A percentile compares a stretch with the other conserved stretches of the same genome.
Evolutionary conservation across 257 asterid species (phyloP).

Genomic region (Dorcoceras hygrometricum): DNA sequence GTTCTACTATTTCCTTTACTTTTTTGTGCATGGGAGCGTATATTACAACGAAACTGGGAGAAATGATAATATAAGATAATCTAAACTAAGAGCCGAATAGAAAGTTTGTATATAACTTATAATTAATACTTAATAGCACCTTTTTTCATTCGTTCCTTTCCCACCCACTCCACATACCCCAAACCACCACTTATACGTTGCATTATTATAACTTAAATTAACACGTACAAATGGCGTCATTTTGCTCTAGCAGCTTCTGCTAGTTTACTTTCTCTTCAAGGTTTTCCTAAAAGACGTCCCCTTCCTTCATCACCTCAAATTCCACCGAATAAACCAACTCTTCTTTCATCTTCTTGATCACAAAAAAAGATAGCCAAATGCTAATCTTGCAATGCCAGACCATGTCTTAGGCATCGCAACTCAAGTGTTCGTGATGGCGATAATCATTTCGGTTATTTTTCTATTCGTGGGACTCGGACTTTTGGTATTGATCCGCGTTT

Average conservation of each 20-base stretch:
- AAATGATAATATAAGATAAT: not conserved
- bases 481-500: constrained; percentile 52
- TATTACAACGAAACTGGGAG: constrained; percentile 15
- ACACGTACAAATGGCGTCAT: constrained; percentile 11
- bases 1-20: not conserved
- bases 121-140: constrained; percentile 17
- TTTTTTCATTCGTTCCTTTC: constrained; percentile 1
- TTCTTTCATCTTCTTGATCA: not conserved
- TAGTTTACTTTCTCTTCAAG: constrained; percentile 2
- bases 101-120: not conserved
- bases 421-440: constrained; percentile 38
- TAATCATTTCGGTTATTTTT: constrained; percentile 42
- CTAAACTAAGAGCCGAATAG: not conserved
- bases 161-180: constrained; percentile 55
- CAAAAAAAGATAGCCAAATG: constrained; percentile 7
- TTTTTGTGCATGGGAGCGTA: constrained; percentile 20
- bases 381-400: constrained; percentile 23
- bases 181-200: constrained; percentile 29
- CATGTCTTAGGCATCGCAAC: constrained; percentile 30
- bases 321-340: constrained; percentile 1
- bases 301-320: constrained; percentile 13
- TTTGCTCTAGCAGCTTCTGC: constrained; percentile 28
- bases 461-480: constrained; percentile 48
- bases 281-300: constrained; percentile 14
- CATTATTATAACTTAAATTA: constrained; percentile 1